Evolutionary conservation across 108 stramenopile species (phyloP), one percentile per base, ranked within the genome.

Genomic region (Fragilariopsis cylindrus): DNA sequence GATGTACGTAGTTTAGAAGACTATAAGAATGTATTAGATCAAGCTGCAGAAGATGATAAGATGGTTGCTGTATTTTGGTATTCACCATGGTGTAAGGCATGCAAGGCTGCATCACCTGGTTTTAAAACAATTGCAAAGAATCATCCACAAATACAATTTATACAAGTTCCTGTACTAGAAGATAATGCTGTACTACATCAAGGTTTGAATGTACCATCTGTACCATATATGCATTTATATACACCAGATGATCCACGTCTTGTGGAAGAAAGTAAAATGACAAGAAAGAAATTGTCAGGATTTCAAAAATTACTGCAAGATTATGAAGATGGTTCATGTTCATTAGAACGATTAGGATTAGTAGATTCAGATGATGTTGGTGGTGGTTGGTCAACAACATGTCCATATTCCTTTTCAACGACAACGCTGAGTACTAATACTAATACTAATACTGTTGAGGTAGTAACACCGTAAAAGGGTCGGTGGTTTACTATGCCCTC

Each of bases 61-160:
- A 45, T 91, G n/a, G 83, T 92, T 56, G 94, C 92, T 0, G 79
- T 92, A 44, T 87, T 87, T 75, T 92, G 92, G 67, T 90, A 85
- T 56, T 85, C 91, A 4, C 88, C 91, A 9, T 92, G 86, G 87
- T 95, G 94, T 69, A 81, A 91, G 11, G 81, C 94, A 3, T 95
- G 94, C 72, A 87, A 88, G 65, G 84, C 84, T 18, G 81, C 88
- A 18, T 82, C 79, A 40, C 90, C 90, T 8, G 84, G 86, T 50
- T 88, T 85, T 65, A 60, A 79, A 18, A 73, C 78, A 45, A 76
- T 92, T 66, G 80, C 84, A 63, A 73, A 80, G 54, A 74, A 87
- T 11, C 56, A 76, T 42, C 76, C 75, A 5, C 58, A 81, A 50
- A 66, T 91, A 43, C 76, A 84, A 39, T 91, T 90, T 65, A 74